These are phyloP conservation scores for Vitis cinerea DNA, from an alignment of 164 flowering plant species.

Conservation along the genomic window DNA sequence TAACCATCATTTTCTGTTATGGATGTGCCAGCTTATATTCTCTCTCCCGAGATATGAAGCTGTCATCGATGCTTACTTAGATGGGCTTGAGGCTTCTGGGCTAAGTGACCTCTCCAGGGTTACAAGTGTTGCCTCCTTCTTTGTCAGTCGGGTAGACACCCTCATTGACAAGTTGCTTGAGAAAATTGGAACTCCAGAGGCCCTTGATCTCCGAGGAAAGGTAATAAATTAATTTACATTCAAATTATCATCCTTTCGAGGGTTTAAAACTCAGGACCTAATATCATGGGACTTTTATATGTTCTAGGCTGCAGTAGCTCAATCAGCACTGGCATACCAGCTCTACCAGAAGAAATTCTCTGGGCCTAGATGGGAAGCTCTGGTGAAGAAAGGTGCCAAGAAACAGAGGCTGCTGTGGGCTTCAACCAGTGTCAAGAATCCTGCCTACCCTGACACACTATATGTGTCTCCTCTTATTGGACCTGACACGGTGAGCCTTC, in stretches of 20 bases:
- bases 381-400: constrained; percentile 98
- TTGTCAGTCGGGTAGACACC: constrained; percentile 96
- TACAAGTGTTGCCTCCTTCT: constrained; percentile 98
- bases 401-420: constrained; percentile 99
- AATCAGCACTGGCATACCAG: constrained; percentile 90
- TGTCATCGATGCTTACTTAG: constrained; percentile 96
- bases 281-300: constrained; percentile 5
- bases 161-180: constrained; percentile 95
- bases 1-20: constrained; percentile 1
- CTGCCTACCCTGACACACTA: constrained; percentile 89
- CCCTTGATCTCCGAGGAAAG: constrained; percentile 93
- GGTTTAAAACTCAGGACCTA: background rate
- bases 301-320: constrained; percentile 95
- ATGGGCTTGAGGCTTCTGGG: constrained; percentile 97
- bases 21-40: constrained; percentile 79
- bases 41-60: constrained; percentile 92
- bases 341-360: constrained; percentile 98
- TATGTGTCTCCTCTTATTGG: constrained; percentile 97
- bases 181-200: constrained; percentile 91
- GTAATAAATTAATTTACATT: constrained; percentile 29
- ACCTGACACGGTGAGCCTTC: constrained; percentile 78
- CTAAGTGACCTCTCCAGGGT: constrained; percentile 86
- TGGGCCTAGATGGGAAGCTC: constrained; percentile 98
- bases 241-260: background rate
- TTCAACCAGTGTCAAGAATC: constrained; percentile 96